Evolutionary conservation across 176 grass and related monocot genomes (phyloP).

Genomic region (Poa pratensis): DNA sequence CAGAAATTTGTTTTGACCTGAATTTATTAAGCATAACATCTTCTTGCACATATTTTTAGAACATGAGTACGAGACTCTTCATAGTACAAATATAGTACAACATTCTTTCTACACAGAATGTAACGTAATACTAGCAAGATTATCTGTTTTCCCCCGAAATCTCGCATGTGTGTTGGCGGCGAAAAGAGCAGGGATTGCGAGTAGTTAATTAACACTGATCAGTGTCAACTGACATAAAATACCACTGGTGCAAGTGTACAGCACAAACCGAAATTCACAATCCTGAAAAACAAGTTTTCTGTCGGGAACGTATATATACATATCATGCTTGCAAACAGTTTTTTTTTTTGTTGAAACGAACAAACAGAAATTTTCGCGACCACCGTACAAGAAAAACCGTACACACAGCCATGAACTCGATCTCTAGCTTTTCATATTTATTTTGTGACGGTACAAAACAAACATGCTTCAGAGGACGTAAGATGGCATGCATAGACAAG

Average conservation of each 20-base stretch:
- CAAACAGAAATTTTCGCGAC: neutral
- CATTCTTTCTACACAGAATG: neutral
- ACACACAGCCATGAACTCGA: slow-evolving; percentile 1
- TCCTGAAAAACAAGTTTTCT: slow-evolving; percentile 14
- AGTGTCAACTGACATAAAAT: slow-evolving; percentile 42
- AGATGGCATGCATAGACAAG: neutral
- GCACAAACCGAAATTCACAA: neutral
- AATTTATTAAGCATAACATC: neutral
- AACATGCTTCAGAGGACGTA: neutral
- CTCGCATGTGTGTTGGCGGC: too few species aligned
- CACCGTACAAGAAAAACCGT: neutral
- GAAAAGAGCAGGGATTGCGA: neutral
- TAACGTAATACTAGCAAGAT: neutral
- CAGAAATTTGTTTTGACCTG: neutral
- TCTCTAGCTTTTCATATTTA: neutral
- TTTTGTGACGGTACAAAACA: neutral
- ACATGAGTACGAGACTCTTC: neutral
- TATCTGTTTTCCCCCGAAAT: neutral
- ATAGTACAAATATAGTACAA: neutral
- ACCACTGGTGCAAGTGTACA: slow-evolving; percentile 1
- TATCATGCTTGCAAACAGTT: too few species aligned
- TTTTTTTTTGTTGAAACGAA: too few species aligned
- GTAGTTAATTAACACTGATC: neutral
- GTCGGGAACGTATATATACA: neutral
- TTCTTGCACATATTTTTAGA: neutral